These are phyloP conservation scores for Aureobasidium sp. DNA, from an alignment of 2,329 filamentous ascomycete genomes.

Conservation along the genomic window DNA sequence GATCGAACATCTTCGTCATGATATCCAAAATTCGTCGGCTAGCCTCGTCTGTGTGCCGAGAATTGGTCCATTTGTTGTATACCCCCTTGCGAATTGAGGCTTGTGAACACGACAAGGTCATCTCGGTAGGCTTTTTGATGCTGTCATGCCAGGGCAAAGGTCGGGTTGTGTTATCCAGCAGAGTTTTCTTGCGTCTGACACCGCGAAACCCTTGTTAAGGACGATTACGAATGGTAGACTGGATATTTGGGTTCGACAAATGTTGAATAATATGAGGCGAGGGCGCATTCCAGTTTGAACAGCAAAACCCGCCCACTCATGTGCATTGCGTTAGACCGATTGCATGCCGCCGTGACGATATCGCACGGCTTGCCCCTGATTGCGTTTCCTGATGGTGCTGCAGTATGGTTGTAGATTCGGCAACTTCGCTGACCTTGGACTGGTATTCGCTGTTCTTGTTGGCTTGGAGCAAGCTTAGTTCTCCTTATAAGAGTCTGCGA, in stretches of 20 bases:
- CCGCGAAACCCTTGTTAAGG: too few species aligned
- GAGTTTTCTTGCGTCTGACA: too few species aligned
- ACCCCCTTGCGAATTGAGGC: too few species aligned
- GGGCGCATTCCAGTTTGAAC: not conserved
- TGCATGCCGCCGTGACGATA: too few species aligned
- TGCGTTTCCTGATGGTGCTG: not conserved
- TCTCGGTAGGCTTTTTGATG: not conserved
- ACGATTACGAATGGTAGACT: not conserved
- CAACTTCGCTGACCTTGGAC: too few species aligned
- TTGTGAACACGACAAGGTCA: not conserved
- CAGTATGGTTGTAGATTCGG: not conserved
- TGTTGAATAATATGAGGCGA: not conserved
- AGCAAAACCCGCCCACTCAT: too few species aligned
- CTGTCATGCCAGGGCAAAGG: not conserved
- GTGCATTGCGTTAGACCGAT: too few species aligned
- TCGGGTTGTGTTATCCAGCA: too few species aligned
- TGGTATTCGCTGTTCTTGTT: not conserved
- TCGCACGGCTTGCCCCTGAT: not conserved
- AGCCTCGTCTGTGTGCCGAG: too few species aligned
- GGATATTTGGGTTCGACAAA: too few species aligned
- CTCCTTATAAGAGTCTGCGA: constrained; percentile 9
- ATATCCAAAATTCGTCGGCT: too few species aligned
- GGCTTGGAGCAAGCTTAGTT: not conserved
- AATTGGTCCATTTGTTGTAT: not conserved
- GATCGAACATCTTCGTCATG: too few species aligned